These are phyloP conservation scores for Seiridium cupressi DNA, from an alignment of 2,329 filamentous ascomycete genomes.

Conservation along the genomic window DNA sequence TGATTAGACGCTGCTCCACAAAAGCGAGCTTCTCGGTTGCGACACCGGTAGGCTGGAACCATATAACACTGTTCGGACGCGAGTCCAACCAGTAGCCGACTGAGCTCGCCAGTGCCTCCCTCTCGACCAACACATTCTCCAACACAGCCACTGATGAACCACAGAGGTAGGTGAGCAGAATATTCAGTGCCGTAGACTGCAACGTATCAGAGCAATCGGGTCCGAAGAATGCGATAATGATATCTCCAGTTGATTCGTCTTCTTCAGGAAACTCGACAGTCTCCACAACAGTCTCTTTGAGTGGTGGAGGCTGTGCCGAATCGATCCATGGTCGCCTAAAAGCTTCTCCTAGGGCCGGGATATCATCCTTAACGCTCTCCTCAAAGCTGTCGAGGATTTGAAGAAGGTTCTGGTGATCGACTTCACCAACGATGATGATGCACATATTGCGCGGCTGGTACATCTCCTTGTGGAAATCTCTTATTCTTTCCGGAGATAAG, in stretches of 20 bases:
- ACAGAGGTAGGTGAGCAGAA: conserved; percentile 82
- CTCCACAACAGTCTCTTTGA: conserved; percentile 71
- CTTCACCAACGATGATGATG: conserved; percentile 86
- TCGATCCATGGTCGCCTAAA: conserved; percentile 92
- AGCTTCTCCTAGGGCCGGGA: conserved; percentile 70
- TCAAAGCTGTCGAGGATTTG: conserved; percentile 86
- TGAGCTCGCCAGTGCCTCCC: conserved; percentile 85
- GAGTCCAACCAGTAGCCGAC: conserved; percentile 78
- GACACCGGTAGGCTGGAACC: conserved; percentile 83
- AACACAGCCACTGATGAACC: conserved; percentile 91
- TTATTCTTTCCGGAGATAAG: conserved; percentile 83
- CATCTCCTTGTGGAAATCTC: conserved; percentile 94
- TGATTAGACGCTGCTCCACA: conserved; percentile 82
- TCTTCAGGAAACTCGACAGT: conserved; percentile 93
- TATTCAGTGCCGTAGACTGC: conserved; percentile 69
- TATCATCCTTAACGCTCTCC: conserved; percentile 76
- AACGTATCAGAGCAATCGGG: conserved; percentile 73
- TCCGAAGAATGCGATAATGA: conserved; percentile 83
- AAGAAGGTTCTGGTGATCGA: conserved; percentile 78
- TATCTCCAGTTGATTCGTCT: conserved; percentile 89
- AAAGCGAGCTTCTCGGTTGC: conserved; percentile 80
- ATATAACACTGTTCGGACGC: conserved; percentile 79
- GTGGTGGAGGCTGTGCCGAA: conserved; percentile 71
- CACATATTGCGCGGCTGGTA: conserved; percentile 97
- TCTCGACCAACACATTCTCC: conserved; percentile 90